These are phyloP conservation scores for Ceriops decandra DNA, from an alignment of 345 rosid species.

Conservation along the genomic window DNA sequence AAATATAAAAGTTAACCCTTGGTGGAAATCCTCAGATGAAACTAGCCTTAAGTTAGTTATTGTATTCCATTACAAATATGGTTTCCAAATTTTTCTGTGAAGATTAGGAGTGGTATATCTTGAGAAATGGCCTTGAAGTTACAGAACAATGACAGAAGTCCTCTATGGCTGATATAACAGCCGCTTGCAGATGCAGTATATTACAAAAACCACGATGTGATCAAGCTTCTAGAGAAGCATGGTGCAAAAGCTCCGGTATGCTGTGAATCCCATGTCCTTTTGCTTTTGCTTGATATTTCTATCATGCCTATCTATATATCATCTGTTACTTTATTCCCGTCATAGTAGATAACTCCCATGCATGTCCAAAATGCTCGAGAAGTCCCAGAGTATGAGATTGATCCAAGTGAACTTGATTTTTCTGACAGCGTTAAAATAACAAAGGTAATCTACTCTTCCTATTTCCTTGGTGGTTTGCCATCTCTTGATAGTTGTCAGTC, in stretches of 20 bases:
- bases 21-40: too few species aligned
- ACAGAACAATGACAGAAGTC: too few species aligned
- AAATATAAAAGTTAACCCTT: too few species aligned
- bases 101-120: too few species aligned
- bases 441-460: conserved; percentile 41
- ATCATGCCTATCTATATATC: neutral
- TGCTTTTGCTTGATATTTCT: neutral
- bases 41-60: too few species aligned
- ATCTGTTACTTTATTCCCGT: neutral
- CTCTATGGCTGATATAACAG: conserved; percentile 43
- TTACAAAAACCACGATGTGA: conserved; percentile 71
- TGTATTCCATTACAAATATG: too few species aligned
- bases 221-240: conserved; percentile 66
- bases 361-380: conserved; percentile 76
- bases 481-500: too few species aligned
- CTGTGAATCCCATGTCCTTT: neutral
- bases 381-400: conserved; percentile 91
- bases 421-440: conserved; percentile 66
- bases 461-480: too few species aligned
- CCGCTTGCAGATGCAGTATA: conserved; percentile 89
- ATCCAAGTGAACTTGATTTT: conserved; percentile 68
- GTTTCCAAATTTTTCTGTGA: too few species aligned
- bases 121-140: too few species aligned
- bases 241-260: conserved; percentile 83
- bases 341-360: conserved; percentile 76